phyloP scores from a whole-genome alignment of 345 rosid species.

The Turnera subulata region DNA sequence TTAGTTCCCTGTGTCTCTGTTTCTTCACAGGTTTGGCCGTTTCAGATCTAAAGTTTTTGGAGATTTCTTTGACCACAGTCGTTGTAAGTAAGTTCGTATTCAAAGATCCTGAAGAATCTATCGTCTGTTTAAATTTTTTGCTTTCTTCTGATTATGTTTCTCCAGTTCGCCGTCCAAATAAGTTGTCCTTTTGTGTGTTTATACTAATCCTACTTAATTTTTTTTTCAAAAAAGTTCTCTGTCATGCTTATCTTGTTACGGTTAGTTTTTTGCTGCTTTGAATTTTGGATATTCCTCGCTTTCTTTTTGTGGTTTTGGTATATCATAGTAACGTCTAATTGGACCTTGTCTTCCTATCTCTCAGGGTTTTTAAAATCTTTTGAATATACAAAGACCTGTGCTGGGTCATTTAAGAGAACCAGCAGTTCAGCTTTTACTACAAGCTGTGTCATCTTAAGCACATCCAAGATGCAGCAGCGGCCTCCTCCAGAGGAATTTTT shows the following conservation, averaged over 20 bases:
- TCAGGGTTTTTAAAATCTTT: slow-evolving; percentile 20
- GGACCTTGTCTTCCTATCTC: slow-evolving; percentile 17
- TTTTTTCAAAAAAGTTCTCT: slow-evolving; percentile 8
- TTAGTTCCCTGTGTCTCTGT: background rate
- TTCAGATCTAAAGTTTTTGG: slow-evolving; percentile 53
- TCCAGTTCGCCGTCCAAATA: background rate
- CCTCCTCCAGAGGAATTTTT: slow-evolving; percentile 67
- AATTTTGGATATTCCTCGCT: slow-evolving; percentile 17
- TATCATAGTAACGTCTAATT: slow-evolving; percentile 23
- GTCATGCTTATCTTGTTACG: background rate
- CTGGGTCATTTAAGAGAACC: background rate
- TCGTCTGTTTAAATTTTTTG: background rate
- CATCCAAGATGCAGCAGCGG: slow-evolving; percentile 53
- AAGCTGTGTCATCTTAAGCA: slow-evolving; percentile 8
- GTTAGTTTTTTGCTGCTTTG: slow-evolving; percentile 6
- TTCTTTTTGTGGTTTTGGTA: slow-evolving; percentile 1
- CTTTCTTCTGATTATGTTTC: background rate
- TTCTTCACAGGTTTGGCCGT: slow-evolving; percentile 15
- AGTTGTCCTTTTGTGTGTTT: background rate
- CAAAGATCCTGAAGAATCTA: background rate
- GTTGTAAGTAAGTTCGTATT: slow-evolving; percentile 14
- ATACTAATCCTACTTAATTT: background rate
- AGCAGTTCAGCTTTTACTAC: slow-evolving; percentile 8
- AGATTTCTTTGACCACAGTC: slow-evolving; percentile 10
- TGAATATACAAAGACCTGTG: slow-evolving; percentile 6